Evolutionary conservation across 371 early-diverging fungal species (phyloP).

Genomic region (Haplosporangium sp.): DNA sequence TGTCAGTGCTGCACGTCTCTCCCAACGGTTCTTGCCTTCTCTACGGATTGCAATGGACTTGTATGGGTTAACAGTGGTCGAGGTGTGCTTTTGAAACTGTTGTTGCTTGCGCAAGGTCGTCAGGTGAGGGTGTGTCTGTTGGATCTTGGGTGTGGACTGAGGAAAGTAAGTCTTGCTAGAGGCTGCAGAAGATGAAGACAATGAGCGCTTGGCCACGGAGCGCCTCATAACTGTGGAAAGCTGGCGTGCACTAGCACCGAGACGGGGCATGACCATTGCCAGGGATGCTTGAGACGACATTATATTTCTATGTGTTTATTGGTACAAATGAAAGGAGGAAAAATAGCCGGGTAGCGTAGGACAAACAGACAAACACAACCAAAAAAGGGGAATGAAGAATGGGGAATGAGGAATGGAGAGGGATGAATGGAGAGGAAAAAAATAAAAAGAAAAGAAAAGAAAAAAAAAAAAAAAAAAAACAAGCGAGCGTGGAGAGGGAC

Average conservation of each 20-base stretch:
- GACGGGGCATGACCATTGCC: constrained; percentile 39
- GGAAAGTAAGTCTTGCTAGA: constrained; percentile 41
- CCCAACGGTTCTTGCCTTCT: constrained; percentile 97
- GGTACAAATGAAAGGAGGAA: background rate
- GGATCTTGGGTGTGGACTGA: constrained; percentile 25
- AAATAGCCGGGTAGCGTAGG: background rate
- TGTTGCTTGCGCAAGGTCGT: constrained; percentile 29
- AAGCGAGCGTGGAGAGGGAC: constrained; percentile 3
- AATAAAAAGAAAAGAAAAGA: background rate
- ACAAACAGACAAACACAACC: background rate
- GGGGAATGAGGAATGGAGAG: constrained; percentile 13
- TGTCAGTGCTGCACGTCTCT: constrained; percentile 88
- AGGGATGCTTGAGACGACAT: constrained; percentile 45
- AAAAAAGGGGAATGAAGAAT: constrained; percentile 2
- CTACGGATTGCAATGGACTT: constrained; percentile 86
- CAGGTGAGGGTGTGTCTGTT: constrained; percentile 9
- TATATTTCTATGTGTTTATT: background rate
- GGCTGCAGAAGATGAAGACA: constrained; percentile 20
- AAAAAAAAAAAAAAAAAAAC: constrained; percentile 9
- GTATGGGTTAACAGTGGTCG: constrained; percentile 43
- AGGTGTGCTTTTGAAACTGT: constrained; percentile 40
- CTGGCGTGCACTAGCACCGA: constrained; percentile 20
- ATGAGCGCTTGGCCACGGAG: constrained; percentile 20
- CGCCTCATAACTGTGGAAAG: constrained; percentile 21
- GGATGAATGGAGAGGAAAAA: background rate